Base-by-base conservation (phyloP, 2,329 filamentous ascomycete species). In the Cladophialophora immunda region DNA sequence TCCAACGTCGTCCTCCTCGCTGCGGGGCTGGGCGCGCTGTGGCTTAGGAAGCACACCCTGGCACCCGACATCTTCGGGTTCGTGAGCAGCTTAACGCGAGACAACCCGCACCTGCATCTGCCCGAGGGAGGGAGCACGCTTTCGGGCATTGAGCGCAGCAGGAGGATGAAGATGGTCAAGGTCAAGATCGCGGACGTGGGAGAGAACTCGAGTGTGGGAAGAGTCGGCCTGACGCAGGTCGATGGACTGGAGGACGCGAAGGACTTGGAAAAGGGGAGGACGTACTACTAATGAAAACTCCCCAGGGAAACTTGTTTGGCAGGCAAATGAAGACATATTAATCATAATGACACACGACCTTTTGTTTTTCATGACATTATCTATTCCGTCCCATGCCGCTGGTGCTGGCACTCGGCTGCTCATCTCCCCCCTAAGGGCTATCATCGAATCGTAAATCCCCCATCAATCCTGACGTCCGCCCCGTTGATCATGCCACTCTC, bases 401-500 rank as follows among this genome's bases (percentile, higher is more conserved):
- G 32, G 6, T 6, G 32, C 32, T 34, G 32, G 32, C n/a, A 19
- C 38, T 41, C 38, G 5, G 2, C 38, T n/a, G 13, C 38, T 41
- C 38, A 41, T 41, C 17, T 17, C n/a, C 38, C n/a, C 38, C 11
- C 38, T 19, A 15, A 2, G n/a, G 38, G 15, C 47, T 61, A 61
- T 9, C 76, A 61, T 9, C 76, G 71, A 63, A 78, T 76, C 1
- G 78, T 80, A 68, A 78, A 80, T 0, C 79, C 79, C 4, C 79
- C 78, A 72, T 81, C 79, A 50, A 81, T 73, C 29, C 76, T 74
- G 58, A 81, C 70, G 72, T 81, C 78, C 11, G 78, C 78, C 5
- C 78, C 79, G 62, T 81, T 80, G 22, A 80, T 76, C 79, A 80
- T 80, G 0, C 75, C 78, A 50, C 77, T 80, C 6, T 76, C 79